A percentile compares a stretch with the other conserved stretches of the same genome.
phyloP scores from a whole-genome alignment of 495 filamentous ascomycete species.

The Hypomontagnella submonticulosa region DNA sequence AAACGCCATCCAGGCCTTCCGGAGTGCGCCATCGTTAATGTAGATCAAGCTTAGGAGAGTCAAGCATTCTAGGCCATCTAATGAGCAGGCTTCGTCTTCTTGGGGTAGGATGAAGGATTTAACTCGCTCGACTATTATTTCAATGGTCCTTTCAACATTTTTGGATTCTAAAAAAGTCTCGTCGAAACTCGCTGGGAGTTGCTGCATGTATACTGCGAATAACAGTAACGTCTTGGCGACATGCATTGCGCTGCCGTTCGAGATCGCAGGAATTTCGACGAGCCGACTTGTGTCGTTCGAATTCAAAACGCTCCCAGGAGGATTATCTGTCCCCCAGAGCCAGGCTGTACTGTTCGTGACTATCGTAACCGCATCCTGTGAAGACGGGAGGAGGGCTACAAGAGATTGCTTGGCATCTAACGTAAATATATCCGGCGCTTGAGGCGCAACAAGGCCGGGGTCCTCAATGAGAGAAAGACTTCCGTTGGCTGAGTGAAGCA shows the following conservation, averaged over 20 bases:
- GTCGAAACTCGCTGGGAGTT: conserved; percentile 15
- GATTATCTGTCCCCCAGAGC: conserved; percentile 15
- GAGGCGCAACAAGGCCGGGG: not conserved
- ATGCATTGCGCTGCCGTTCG: conserved; percentile 10
- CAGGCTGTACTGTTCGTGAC: conserved; percentile 11
- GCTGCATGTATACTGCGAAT: conserved; percentile 20
- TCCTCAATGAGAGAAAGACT: not conserved
- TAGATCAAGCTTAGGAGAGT: conserved; percentile 18
- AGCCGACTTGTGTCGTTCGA: not conserved
- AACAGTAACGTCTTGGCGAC: conserved; percentile 8
- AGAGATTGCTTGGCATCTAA: conserved; percentile 2
- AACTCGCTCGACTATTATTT: conserved; percentile 5
- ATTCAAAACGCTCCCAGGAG: conserved; percentile 11
- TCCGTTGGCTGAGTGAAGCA: not conserved
- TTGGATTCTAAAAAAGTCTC: not conserved
- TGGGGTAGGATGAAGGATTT: conserved; percentile 6
- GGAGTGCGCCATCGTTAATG: conserved; percentile 28
- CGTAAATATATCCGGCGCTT: not conserved
- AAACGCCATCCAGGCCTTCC: conserved; percentile 23
- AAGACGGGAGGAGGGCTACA: conserved; percentile 9
- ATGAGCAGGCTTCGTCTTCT: conserved; percentile 4
- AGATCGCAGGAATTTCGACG: not conserved
- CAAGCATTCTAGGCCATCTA: conserved; percentile 18
- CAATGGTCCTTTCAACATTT: conserved; percentile 2
- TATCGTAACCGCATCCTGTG: conserved; percentile 19